Base-by-base conservation (phyloP, 2,329 filamentous ascomycete genomes). In the Amauroascus niger region DNA sequence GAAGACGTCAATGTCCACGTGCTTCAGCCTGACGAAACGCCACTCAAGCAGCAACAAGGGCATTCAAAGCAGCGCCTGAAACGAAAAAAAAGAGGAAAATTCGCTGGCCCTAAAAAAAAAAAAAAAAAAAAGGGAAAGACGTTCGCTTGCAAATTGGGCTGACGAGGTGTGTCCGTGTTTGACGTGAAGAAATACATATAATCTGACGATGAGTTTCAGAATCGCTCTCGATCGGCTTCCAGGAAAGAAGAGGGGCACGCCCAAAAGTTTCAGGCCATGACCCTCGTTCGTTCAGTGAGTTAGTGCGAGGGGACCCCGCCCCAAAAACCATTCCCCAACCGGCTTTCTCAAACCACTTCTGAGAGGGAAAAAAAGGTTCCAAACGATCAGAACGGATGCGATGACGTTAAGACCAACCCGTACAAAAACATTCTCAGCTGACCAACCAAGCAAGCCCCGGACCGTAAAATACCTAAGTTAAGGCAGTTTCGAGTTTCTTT, bases 1-100 rank as follows among this genome's bases (percentile, higher is more conserved):
- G 41, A 52, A 43, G 50, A 52, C 50, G 41, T 52, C 50, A 46
- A 52, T 46, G 41, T 52, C 50, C 50, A 52, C 50, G 50, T 52
- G 50, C 50, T 52, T 52, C 50, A 52, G 41, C 41, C 41, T 46
- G 50, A 52, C 50, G 20, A 52, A 52, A 52, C 50, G 50, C 50
- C 50, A 52, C 50, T 46, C n/a, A 5, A 52, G 26, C 26, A 52
- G 40, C 28, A 44, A 33, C n/a, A 50, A 50, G 9, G 35, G n/a
- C 6, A 18, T 49, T 40, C 5, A 43, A 14, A 26, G 6, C 6
- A n/a, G n/a, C n/a, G n/a, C 16, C 37, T 43, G 37, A 43, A 43
- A 43, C 37, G 16, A 26, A 43, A 2, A 44, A 35, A 33, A 16
- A 14, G 24, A 22, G 3, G 39, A n/a, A n/a, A n/a, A 13, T 13